A percentile compares a stretch with the other conserved stretches of the same genome.
Conservation (phyloP, 1,284 basidiomycete genomes). For the Irpex lacteus region DNA sequence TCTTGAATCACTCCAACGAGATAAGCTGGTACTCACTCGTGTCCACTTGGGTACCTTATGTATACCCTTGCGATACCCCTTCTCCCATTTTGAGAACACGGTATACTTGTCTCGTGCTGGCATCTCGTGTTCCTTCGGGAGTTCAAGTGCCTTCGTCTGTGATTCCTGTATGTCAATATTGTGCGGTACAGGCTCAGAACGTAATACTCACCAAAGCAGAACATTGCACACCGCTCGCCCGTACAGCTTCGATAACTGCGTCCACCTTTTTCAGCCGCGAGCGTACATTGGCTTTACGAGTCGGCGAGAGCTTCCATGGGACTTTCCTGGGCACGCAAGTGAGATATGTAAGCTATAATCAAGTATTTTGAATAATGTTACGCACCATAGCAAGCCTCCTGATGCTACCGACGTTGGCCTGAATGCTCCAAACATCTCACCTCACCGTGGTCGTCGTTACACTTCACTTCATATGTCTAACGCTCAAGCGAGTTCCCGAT, state of each 20-base stretch:
- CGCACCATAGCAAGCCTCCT: slow-evolving; percentile 77
- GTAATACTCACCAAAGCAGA: slow-evolving; percentile 48
- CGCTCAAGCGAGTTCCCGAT: slow-evolving; percentile 12
- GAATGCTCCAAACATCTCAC: slow-evolving; percentile 74
- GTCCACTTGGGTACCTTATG: slow-evolving; percentile 98
- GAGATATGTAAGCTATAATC: background rate
- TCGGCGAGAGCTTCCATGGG: slow-evolving; percentile 89
- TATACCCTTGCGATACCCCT: slow-evolving; percentile 88
- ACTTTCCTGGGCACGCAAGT: slow-evolving; percentile 70
- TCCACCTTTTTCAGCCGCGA: slow-evolving; percentile 91
- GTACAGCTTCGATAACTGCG: slow-evolving; percentile 86
- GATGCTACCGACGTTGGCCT: slow-evolving; percentile 61
- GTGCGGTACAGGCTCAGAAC: too few species aligned
- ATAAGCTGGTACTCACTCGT: slow-evolving; percentile 52
- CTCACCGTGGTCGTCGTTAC: slow-evolving; percentile 14
- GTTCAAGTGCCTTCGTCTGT: slow-evolving; percentile 64
- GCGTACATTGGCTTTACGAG: slow-evolving; percentile 90
- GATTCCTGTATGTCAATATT: background rate
- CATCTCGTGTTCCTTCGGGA: slow-evolving; percentile 92
- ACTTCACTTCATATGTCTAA: slow-evolving; percentile 1
- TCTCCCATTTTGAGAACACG: slow-evolving; percentile 71
- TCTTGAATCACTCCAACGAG: background rate
- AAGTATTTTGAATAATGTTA: background rate
- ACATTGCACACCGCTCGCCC: slow-evolving; percentile 78
- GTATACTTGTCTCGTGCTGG: slow-evolving; percentile 92